Evolutionary conservation across 768 basidiomycete genomes (phyloP), one percentile per base, ranked within the genome.

Genomic region (Lanmaoa rubissima): DNA sequence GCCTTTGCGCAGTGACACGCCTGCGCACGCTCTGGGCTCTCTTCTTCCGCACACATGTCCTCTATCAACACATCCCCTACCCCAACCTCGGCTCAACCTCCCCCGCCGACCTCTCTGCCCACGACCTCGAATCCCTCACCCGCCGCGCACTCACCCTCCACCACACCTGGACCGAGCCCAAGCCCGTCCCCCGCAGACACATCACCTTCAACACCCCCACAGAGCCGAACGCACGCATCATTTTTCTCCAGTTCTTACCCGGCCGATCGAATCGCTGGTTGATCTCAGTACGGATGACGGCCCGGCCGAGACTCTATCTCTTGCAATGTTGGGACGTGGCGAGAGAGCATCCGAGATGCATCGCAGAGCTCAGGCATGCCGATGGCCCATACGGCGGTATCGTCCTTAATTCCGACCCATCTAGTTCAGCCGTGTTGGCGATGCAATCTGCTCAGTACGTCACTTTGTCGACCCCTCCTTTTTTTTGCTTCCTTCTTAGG

Each of bases 301-400:
- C 53, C 0, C 67, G 53, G 1, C 63, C 65, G 0, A 66, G 70
- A 17, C 46, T 58, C 13, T 78, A 75, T 31, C 69, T 69, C 24
- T 53, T 87, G 28, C 81, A 83, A 39, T 84, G 84, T 61, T 87
- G 86, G 86, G 82, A 87, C 59, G 44, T 85, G 10, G 47, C 65
- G 0, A 11, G 53, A 12, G 51, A 62, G 3, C 57, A 67, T 0
- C 76, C 79, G 0, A 59, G 48, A 9, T 82, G 79, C 58, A 63
- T 83, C 35, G 84, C 83, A 1, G 63, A 70, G 6, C 74, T 75
- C 48, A 54, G 16, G 1, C 70, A 63, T 60, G 62, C 52, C 34
- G 69, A 76, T 32, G 67, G 61, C 5, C 72, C 70, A 12, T 75
- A 79, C 41, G 68, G 74, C n/a, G 77, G 79, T 11, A 67, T 82